A percentile compares a stretch with the other conserved stretches of the same genome.
phyloP scores from a whole-genome alignment of 2,329 filamentous ascomycete species.

The Didymella glomerata region DNA sequence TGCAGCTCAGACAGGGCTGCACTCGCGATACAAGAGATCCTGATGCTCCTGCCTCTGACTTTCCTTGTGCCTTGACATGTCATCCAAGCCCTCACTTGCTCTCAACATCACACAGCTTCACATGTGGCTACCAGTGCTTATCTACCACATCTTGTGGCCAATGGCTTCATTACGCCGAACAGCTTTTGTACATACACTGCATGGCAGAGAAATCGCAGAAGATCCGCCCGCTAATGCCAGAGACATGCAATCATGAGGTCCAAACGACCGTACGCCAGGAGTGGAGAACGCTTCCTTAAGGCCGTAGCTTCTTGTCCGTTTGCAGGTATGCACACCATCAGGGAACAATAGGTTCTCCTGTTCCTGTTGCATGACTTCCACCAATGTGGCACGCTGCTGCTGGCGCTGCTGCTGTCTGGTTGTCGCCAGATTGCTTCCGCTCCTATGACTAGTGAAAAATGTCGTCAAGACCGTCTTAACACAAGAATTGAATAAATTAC shows the following conservation, averaged over 20 bases:
- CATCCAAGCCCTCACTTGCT: not conserved
- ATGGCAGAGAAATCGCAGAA: conserved; percentile 2
- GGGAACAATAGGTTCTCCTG: not conserved
- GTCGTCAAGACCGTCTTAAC: conserved; percentile 36
- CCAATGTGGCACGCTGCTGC: not conserved
- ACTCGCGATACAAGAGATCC: not conserved
- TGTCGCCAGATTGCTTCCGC: conserved; percentile 14
- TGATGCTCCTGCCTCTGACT: not conserved
- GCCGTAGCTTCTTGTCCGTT: conserved; percentile 18
- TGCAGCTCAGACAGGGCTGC: not conserved
- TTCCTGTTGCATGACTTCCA: not conserved
- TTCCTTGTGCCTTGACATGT: not conserved
- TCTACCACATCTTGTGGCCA: not conserved
- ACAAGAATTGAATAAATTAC: conserved; percentile 33
- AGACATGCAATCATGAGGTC: conserved; percentile 12
- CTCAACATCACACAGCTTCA: not conserved
- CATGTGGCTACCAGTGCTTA: not conserved
- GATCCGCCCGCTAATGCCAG: conserved; percentile 25
- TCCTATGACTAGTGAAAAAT: conserved; percentile 23
- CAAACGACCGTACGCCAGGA: conserved; percentile 8
- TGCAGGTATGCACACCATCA: conserved; percentile 14
- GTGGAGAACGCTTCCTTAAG: conserved; percentile 6
- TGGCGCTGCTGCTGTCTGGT: conserved; percentile 3
- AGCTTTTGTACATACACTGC: conserved; percentile 14
- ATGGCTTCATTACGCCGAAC: conserved; percentile 10